These are phyloP conservation scores for Aureobasidium sp. DNA, from an alignment of 2,329 filamentous ascomycete genomes.

Conservation along the genomic window DNA sequence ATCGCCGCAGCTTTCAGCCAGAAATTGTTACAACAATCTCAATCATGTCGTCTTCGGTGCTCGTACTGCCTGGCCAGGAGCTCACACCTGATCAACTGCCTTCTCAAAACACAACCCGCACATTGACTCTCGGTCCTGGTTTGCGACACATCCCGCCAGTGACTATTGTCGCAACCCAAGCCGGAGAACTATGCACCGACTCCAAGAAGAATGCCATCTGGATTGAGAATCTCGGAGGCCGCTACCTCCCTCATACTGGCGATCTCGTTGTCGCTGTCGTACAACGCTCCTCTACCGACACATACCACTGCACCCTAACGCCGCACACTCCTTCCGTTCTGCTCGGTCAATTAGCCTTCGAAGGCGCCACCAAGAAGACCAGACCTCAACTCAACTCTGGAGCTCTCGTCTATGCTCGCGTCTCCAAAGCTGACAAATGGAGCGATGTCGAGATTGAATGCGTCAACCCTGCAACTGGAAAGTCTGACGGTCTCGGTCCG, in stretches of 20 bases:
- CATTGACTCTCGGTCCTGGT: conserved; percentile 85
- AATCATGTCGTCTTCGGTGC: conserved; percentile 34
- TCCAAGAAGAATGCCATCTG: conserved; percentile 80
- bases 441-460: conserved; percentile 94
- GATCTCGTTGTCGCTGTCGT: conserved; percentile 93
- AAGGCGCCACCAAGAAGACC: conserved; percentile 92
- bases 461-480: conserved; percentile 86
- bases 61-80: conserved; percentile 86
- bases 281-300: conserved; percentile 77
- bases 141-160: conserved; percentile 84
- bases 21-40: too few species aligned
- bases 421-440: conserved; percentile 80
- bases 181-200: conserved; percentile 73
- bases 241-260: conserved; percentile 84
- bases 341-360: conserved; percentile 91
- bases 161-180: conserved; percentile 73
- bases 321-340: conserved; percentile 68
- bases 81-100: conserved; percentile 75
- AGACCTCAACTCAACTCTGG: conserved; percentile 79
- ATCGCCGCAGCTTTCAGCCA: conserved; percentile 8
- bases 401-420: conserved; percentile 88
- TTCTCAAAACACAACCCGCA: conserved; percentile 68
- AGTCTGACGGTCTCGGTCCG: conserved; percentile 87
- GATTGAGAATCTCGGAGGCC: conserved; percentile 72
- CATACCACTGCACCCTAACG: conserved; percentile 82